Conservation (phyloP, 345 rosid species). For the Ceriops tagal region DNA sequence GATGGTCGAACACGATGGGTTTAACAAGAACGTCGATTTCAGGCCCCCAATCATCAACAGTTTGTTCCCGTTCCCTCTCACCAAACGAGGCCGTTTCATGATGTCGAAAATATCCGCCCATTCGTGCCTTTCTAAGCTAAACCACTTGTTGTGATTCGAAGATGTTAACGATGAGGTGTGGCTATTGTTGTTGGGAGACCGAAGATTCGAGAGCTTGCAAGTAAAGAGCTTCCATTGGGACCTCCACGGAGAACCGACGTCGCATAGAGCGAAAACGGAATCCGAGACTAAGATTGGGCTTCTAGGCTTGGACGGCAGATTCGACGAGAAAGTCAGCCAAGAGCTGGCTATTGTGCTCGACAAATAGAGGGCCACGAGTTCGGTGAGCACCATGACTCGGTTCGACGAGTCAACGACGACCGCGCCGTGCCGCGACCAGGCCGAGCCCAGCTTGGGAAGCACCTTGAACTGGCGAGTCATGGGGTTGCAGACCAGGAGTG, state of each 20-base stretch:
- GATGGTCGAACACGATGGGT: constrained; percentile 73
- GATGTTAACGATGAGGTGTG: background rate
- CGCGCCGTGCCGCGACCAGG: constrained; percentile 90
- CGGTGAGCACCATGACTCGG: constrained; percentile 78
- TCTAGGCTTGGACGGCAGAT: constrained; percentile 83
- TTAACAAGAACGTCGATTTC: constrained; percentile 68
- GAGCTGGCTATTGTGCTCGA: constrained; percentile 33
- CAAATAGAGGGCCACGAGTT: constrained; percentile 71
- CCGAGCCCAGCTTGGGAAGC: constrained; percentile 87
- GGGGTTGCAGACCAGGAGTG: constrained; percentile 81
- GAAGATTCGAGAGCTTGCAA: constrained; percentile 26
- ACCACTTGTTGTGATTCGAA: constrained; percentile 52
- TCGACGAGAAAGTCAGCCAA: constrained; percentile 75
- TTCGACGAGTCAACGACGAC: constrained; percentile 69
- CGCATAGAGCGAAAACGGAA: constrained; percentile 69
- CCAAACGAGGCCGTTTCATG: constrained; percentile 75
- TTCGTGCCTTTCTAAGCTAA: constrained; percentile 65
- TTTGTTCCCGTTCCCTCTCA: constrained; percentile 49
- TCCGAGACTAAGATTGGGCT: constrained; percentile 63
- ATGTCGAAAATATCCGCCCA: constrained; percentile 88
- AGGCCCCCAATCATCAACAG: constrained; percentile 81
- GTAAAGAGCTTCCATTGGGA: constrained; percentile 83
- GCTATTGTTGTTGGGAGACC: background rate
- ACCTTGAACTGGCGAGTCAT: constrained; percentile 62
- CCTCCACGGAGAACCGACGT: constrained; percentile 89